A percentile compares a stretch with the other conserved stretches of the same genome.
phyloP scores from a whole-genome alignment of 352 stramenopile species.

The Phytophthora cajani region DNA sequence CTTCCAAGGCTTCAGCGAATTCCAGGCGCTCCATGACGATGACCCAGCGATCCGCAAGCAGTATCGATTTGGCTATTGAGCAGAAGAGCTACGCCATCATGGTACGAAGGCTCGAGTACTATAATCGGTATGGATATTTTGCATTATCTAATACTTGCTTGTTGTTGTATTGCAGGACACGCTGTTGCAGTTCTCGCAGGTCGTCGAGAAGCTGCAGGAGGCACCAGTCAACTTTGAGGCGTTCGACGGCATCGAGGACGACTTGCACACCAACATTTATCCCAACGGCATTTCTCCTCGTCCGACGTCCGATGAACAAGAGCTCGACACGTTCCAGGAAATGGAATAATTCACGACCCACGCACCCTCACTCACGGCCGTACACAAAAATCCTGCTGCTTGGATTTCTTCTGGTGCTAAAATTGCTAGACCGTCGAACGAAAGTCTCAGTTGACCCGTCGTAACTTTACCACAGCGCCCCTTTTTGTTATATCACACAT shows the following conservation, averaged over 20 bases:
- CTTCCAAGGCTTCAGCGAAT: constrained; percentile 15
- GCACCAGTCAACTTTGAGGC: constrained; percentile 57
- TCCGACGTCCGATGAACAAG: background rate
- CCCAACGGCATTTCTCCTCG: constrained; percentile 15
- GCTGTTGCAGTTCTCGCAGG: constrained; percentile 62
- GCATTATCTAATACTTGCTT: background rate
- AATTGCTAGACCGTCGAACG: background rate
- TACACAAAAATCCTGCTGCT: constrained; percentile 8
- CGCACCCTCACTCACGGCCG: background rate
- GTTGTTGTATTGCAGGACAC: constrained; percentile 42
- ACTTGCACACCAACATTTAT: constrained; percentile 23
- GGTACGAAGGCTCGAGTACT: constrained; percentile 28
- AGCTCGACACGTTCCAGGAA: constrained; percentile 5
- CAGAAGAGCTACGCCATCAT: constrained; percentile 62
- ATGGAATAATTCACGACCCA: constrained; percentile 1
- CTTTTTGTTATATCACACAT: constrained; percentile 23
- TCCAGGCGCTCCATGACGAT: constrained; percentile 25
- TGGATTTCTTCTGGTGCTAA: background rate
- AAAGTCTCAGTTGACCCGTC: constrained; percentile 1
- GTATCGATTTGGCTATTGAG: constrained; percentile 57
- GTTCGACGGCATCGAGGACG: constrained; percentile 25
- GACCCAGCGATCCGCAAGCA: constrained; percentile 33
- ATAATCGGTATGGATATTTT: background rate
- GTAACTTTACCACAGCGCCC: background rate
- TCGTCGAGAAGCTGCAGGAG: constrained; percentile 64